phyloP scores from a whole-genome alignment of 257 asterid genomes.

The Vinca minor region DNA sequence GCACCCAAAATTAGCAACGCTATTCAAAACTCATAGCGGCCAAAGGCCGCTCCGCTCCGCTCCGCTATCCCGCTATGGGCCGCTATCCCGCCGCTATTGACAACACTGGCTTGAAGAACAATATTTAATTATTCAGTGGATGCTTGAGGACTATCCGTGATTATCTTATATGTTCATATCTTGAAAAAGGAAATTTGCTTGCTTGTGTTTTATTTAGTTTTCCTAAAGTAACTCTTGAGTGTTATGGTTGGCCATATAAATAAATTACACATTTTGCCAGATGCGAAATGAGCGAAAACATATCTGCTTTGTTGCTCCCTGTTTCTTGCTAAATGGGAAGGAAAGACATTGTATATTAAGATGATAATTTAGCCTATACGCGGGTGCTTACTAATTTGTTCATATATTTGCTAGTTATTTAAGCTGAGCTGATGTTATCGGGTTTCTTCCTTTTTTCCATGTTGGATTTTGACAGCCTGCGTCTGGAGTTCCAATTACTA shows the following conservation, averaged over 20 bases:
- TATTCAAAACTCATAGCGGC: too few relatives aligned
- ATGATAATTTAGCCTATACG: background rate
- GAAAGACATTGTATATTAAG: background rate
- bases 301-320: too few relatives aligned
- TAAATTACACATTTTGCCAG: background rate
- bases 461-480: constrained; percentile 50
- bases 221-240: background rate
- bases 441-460: too few relatives aligned
- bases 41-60: too few relatives aligned
- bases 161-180: too few relatives aligned
- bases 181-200: too few relatives aligned
- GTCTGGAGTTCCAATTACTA: constrained; percentile 48
- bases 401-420: background rate
- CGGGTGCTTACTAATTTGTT: too few relatives aligned
- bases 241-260: background rate
- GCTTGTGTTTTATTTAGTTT: too few relatives aligned
- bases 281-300: background rate
- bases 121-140: background rate
- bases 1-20: too few relatives aligned
- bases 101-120: too few relatives aligned
- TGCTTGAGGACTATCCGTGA: background rate
- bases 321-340: background rate
- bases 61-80: too few relatives aligned
- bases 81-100: too few relatives aligned
- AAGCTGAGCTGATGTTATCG: background rate